These are phyloP conservation scores for Cladophialophora psammophila DNA, from an alignment of 2,329 filamentous ascomycete genomes.

Conservation along the genomic window DNA sequence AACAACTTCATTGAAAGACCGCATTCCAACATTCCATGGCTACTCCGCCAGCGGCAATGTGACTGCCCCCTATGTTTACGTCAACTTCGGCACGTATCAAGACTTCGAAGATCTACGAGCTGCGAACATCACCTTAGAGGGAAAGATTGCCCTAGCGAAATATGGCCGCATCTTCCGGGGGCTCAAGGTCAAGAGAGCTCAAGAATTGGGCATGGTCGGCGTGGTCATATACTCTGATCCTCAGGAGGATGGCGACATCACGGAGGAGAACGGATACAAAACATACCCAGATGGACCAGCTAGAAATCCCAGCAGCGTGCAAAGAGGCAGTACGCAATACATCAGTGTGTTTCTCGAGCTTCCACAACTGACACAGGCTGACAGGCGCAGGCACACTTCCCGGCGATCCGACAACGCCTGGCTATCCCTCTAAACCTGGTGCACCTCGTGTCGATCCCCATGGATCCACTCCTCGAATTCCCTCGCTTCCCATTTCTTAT, in stretches of 20 bases:
- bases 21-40: slow-evolving; percentile 90
- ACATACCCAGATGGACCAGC: slow-evolving; percentile 87
- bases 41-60: slow-evolving; percentile 94
- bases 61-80: slow-evolving; percentile 84
- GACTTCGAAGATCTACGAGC: slow-evolving; percentile 84
- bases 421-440: slow-evolving; percentile 92
- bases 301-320: slow-evolving; percentile 85
- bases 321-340: slow-evolving; percentile 86
- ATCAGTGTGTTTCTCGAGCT: slow-evolving; percentile 64
- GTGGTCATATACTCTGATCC: slow-evolving; percentile 85
- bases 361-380: slow-evolving; percentile 30
- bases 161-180: slow-evolving; percentile 90
- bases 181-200: slow-evolving; percentile 89
- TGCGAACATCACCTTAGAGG: slow-evolving; percentile 76
- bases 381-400: slow-evolving; percentile 60
- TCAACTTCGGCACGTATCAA: slow-evolving; percentile 86
- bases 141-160: slow-evolving; percentile 85
- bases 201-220: slow-evolving; percentile 90
- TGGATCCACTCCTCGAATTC: slow-evolving; percentile 78
- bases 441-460: slow-evolving; percentile 76
- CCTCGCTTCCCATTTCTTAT: slow-evolving; percentile 91
- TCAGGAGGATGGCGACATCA: slow-evolving; percentile 83
- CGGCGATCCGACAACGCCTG: slow-evolving; percentile 87
- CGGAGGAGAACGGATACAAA: slow-evolving; percentile 79
- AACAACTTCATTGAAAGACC: slow-evolving; percentile 73